These are phyloP conservation scores for Pisolithus albus DNA, from an alignment of 768 basidiomycete species.

Conservation along the genomic window DNA sequence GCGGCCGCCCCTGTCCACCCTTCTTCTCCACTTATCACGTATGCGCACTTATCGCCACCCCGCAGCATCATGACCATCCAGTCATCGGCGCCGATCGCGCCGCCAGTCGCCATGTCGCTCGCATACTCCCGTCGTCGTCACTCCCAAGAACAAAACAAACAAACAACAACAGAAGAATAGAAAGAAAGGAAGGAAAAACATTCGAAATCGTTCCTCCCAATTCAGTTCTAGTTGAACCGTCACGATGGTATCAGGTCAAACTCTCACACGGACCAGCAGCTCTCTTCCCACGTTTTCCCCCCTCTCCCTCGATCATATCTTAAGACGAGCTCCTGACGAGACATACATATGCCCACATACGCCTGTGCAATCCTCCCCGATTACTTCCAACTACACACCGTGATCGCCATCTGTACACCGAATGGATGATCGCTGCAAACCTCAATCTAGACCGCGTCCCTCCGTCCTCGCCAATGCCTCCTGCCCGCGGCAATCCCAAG, in stretches of 20 bases:
- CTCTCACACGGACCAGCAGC: not conserved
- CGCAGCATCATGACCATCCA: not conserved
- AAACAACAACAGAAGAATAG: too few relatives aligned
- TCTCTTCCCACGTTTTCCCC: not conserved
- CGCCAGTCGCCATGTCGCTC: slow-evolving; percentile 3
- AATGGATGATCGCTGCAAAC: not conserved
- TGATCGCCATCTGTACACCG: not conserved
- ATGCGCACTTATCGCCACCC: not conserved
- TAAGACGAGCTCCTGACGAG: not conserved
- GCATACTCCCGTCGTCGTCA: not conserved
- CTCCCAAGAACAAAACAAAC: not conserved
- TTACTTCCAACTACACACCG: not conserved
- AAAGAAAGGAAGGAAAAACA: too few relatives aligned
- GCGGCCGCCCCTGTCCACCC: slow-evolving; percentile 11
- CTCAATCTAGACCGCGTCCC: not conserved
- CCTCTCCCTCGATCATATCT: not conserved
- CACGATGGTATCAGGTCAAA: not conserved
- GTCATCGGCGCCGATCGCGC: slow-evolving; percentile 8
- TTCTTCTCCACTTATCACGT: not conserved
- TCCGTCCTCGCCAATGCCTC: slow-evolving; percentile 1
- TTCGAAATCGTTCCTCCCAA: not conserved
- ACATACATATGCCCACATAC: not conserved
- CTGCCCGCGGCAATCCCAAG: not conserved
- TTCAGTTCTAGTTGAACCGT: not conserved
- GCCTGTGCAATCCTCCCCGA: not conserved